Evolutionary conservation across 2,329 filamentous ascomycete genomes (phyloP).

Genomic region (Trichophyton equinum): DNA sequence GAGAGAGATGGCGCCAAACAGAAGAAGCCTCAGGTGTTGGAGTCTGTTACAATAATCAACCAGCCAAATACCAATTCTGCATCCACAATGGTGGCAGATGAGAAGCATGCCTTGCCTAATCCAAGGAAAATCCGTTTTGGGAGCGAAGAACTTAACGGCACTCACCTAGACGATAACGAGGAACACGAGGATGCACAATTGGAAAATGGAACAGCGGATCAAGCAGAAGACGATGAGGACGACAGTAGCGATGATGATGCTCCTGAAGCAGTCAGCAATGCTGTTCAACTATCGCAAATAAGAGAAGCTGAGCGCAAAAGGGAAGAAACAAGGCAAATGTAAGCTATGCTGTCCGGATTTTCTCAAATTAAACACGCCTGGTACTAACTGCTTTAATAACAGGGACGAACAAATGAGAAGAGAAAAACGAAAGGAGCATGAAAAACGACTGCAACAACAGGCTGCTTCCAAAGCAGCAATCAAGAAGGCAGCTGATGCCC

Average conservation of each 20-base stretch:
- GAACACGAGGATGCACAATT: constrained; percentile 14
- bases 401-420: constrained; percentile 29
- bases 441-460: constrained; percentile 29
- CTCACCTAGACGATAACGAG: constrained; percentile 10
- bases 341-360: background rate
- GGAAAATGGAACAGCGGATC: constrained; percentile 12
- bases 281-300: constrained; percentile 27
- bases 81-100: background rate
- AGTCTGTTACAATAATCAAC: constrained; percentile 10
- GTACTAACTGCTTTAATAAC: background rate
- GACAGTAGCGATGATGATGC: constrained; percentile 30
- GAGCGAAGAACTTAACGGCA: constrained; percentile 25
- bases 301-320: constrained; percentile 29
- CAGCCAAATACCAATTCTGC: constrained; percentile 5
- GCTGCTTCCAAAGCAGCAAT: constrained; percentile 20
- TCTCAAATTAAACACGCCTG: background rate
- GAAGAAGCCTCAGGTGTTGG: constrained; percentile 8
- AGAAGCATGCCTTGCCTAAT: constrained; percentile 13
- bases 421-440: constrained; percentile 30
- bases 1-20: background rate
- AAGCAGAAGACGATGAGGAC: constrained; percentile 18
- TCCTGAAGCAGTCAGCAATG: constrained; percentile 32
- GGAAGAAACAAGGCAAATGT: constrained; percentile 28
- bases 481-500: constrained; percentile 14
- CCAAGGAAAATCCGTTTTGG: constrained; percentile 28